phyloP scores from a whole-genome alignment of 1,139 yeast genomes.

The Zygotorulaspora mrakii region DNA sequence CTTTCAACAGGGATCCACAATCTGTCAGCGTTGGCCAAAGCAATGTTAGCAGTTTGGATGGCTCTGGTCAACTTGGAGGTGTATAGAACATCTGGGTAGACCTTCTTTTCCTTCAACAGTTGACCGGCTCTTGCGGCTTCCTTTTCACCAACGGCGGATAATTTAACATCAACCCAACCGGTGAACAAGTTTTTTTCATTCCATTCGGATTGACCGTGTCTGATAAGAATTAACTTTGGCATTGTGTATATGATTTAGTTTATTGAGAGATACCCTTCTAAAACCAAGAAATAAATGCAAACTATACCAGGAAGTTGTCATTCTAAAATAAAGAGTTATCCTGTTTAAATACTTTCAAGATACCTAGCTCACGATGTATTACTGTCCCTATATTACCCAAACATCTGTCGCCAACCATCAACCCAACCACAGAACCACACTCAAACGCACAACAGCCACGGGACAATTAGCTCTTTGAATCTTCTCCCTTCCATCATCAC shows the following conservation, averaged over 20 bases:
- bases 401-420: too few species aligned
- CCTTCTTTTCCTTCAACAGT: constrained; percentile 80
- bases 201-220: constrained; percentile 99
- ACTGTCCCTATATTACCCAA: too few species aligned
- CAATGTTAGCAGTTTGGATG: constrained; percentile 96
- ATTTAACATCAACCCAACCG: constrained; percentile 96
- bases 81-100: constrained; percentile 82
- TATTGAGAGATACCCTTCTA: too few species aligned
- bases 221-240: constrained; percentile 74
- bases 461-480: too few species aligned
- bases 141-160: constrained; percentile 77
- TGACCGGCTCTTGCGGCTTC: constrained; percentile 96
- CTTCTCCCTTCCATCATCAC: constrained; percentile 1
- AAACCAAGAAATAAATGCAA: too few species aligned
- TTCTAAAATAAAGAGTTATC: too few species aligned
- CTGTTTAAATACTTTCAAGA: constrained; percentile 7
- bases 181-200: constrained; percentile 97
- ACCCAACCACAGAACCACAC: too few species aligned
- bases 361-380: too few species aligned
- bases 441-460: constrained; percentile 1
- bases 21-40: constrained; percentile 84
- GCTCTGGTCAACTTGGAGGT: constrained; percentile 94
- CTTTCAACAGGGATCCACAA: constrained; percentile 90
- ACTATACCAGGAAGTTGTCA: too few species aligned
- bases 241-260: constrained; percentile 36